Evolutionary conservation across 164 flowering plant genomes (phyloP).

Genomic region (Buxus sempervirens): DNA sequence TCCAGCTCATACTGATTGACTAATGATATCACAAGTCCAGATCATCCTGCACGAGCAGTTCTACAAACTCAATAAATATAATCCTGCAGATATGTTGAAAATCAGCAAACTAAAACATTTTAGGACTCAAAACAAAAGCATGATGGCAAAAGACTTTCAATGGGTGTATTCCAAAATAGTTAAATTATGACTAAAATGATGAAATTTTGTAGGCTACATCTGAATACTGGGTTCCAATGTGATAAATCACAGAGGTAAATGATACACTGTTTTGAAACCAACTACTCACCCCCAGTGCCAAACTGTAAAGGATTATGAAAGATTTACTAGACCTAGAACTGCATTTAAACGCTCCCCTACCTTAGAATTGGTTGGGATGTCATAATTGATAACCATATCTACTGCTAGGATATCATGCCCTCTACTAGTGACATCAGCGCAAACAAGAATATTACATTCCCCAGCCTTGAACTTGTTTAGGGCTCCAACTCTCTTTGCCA

Average conservation of each 20-base stretch:
- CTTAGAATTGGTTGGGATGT: conserved; percentile 86
- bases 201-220: too few relatives aligned
- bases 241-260: too few relatives aligned
- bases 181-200: too few relatives aligned
- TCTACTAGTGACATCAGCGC: conserved; percentile 95
- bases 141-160: too few relatives aligned
- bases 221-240: too few relatives aligned
- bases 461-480: conserved; percentile 89
- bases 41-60: conserved; percentile 96
- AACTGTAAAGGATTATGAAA: too few relatives aligned
- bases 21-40: conserved; percentile 89
- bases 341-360: conserved; percentile 24
- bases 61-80: conserved; percentile 95
- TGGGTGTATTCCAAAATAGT: too few relatives aligned
- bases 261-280: too few relatives aligned
- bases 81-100: conserved; percentile 48
- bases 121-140: too few relatives aligned
- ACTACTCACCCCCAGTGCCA: too few relatives aligned
- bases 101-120: conserved; percentile 13
- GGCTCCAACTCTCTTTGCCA: conserved; percentile 86
- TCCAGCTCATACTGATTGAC: conserved; percentile 86
- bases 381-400: conserved; percentile 91
- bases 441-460: conserved; percentile 77
- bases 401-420: conserved; percentile 96
- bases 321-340: too few relatives aligned